These are phyloP conservation scores for Hansfordia pulvinata DNA, from an alignment of 2,329 filamentous ascomycete genomes.

Conservation along the genomic window DNA sequence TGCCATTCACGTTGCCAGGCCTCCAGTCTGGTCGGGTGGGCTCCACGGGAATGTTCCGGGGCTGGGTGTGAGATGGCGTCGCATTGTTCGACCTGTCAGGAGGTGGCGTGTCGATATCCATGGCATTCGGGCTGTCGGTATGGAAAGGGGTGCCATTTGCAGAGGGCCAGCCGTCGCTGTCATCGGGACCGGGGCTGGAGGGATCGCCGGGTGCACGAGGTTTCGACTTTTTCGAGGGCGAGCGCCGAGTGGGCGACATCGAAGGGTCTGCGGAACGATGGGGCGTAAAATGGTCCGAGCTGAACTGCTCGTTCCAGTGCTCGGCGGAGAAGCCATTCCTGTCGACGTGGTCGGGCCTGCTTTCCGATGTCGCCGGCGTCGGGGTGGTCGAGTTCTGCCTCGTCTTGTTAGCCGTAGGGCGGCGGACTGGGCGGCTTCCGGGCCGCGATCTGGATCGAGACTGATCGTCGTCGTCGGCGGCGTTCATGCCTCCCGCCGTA, in stretches of 20 bases:
- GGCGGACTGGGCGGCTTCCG: constrained; percentile 24
- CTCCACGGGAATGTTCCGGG: constrained; percentile 42
- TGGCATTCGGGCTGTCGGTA: constrained; percentile 39
- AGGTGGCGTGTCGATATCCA: constrained; percentile 49
- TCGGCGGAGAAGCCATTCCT: constrained; percentile 30
- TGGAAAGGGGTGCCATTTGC: constrained; percentile 9
- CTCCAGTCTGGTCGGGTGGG: constrained; percentile 47
- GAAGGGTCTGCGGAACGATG: constrained; percentile 23
- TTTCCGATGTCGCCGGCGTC: constrained; percentile 9
- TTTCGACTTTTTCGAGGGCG: constrained; percentile 45
- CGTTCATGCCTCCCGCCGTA: constrained; percentile 28
- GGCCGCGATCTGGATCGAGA: constrained; percentile 27
- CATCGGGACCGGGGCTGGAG: too few species aligned
- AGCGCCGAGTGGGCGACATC: constrained; percentile 30
- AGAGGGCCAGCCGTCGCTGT: constrained; percentile 22
- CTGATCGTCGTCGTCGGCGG: constrained; percentile 17
- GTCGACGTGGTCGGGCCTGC: constrained; percentile 11
- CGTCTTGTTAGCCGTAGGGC: constrained; percentile 20
- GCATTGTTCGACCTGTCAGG: constrained; percentile 14
- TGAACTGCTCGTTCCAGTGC: constrained; percentile 41
- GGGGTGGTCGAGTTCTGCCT: constrained; percentile 3
- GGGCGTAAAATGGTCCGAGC: constrained; percentile 39
- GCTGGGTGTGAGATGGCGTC: constrained; percentile 14
- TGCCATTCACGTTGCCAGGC: constrained; percentile 20
- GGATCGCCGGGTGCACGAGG: too few species aligned